These are phyloP conservation scores for Gossypium australe DNA, from an alignment of 345 rosid species.

Conservation along the genomic window DNA sequence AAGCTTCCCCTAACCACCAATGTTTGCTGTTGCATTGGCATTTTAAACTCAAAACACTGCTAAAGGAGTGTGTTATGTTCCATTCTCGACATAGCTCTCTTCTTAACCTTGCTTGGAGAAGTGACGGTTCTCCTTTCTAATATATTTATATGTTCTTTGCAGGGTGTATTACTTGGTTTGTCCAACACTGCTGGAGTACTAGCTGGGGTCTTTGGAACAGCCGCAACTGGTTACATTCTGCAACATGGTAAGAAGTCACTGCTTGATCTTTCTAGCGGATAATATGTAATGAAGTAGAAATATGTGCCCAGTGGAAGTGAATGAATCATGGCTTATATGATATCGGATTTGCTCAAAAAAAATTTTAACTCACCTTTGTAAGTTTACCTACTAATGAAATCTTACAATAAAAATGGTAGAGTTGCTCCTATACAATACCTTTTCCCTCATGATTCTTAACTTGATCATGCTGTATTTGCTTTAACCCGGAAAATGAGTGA, in stretches of 20 bases:
- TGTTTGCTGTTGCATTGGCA: background rate
- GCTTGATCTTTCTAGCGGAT: background rate
- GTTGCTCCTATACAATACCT: background rate
- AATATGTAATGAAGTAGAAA: background rate
- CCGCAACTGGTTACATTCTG: conserved; percentile 85
- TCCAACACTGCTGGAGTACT: conserved; percentile 94
- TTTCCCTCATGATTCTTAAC: background rate
- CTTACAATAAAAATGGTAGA: background rate
- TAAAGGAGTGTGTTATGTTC: background rate
- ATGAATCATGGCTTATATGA: background rate
- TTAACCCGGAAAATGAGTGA: background rate
- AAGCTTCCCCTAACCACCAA: background rate
- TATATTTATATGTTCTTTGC: conserved; percentile 9
- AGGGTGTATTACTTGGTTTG: conserved; percentile 92
- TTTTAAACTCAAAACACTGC: background rate
- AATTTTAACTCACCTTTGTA: background rate
- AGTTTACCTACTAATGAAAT: background rate
- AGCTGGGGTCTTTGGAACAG: conserved; percentile 95
- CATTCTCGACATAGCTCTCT: background rate
- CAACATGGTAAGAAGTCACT: conserved; percentile 60
- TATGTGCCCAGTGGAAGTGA: background rate
- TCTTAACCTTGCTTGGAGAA: background rate
- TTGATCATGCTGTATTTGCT: background rate
- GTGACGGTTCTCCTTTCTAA: background rate
- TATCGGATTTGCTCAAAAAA: background rate